These are phyloP conservation scores for Fusarium veterinarium DNA, from an alignment of 2,329 filamentous ascomycete species.

Conservation along the genomic window DNA sequence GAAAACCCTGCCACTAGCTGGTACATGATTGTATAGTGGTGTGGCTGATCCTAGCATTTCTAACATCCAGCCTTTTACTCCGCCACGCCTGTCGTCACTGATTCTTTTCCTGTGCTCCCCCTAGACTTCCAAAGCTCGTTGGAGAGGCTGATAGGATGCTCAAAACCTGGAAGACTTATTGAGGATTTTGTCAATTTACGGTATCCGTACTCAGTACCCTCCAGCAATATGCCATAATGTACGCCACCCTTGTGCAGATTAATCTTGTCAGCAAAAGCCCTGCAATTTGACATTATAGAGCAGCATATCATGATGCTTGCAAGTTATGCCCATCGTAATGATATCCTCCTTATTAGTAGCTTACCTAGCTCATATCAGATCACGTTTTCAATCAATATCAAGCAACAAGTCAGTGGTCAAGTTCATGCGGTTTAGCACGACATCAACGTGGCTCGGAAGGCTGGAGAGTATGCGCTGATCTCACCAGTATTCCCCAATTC, in stretches of 20 bases:
- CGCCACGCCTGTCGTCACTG: constrained; percentile 35
- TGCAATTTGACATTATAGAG: constrained; percentile 11
- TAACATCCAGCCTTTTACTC: constrained; percentile 25
- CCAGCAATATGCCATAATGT: constrained; percentile 33
- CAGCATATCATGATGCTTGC: neutral
- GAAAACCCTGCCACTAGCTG: constrained; percentile 19
- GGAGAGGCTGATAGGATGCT: constrained; percentile 12
- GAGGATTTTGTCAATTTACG: constrained; percentile 11
- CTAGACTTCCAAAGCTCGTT: constrained; percentile 27
- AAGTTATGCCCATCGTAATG: constrained; percentile 7
- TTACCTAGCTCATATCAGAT: constrained; percentile 1
- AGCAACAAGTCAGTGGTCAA: neutral
- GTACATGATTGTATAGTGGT: constrained; percentile 21
- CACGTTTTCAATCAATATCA: constrained; percentile 4
- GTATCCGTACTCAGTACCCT: neutral
- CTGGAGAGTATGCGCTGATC: constrained; percentile 28
- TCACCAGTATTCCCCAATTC: constrained; percentile 17
- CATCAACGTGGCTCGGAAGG: constrained; percentile 12
- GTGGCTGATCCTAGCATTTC: constrained; percentile 37
- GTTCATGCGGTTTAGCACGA: constrained; percentile 21
- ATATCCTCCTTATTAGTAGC: neutral
- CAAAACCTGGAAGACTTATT: constrained; percentile 16
- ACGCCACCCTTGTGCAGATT: constrained; percentile 36
- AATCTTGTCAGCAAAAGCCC: constrained; percentile 31
- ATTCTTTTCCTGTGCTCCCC: constrained; percentile 12